Evolutionary conservation across 148 eudicot species (phyloP), one percentile per base, ranked within the genome.

Genomic region (Chenopodium quinoa): DNA sequence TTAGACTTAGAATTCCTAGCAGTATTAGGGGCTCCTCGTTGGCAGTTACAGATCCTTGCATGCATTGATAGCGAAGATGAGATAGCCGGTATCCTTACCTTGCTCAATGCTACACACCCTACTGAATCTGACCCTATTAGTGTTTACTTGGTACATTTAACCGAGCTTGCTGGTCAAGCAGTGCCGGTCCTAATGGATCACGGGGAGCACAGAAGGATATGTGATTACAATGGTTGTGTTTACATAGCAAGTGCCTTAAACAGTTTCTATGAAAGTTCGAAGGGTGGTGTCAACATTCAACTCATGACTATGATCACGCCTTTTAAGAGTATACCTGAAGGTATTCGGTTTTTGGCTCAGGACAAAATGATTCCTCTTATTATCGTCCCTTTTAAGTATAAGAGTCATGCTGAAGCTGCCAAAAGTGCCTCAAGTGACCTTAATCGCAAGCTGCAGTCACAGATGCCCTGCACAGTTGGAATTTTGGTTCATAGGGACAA

Each of bases 271-370:
- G 65, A 68, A 0, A 50, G 23, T 22, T 60, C 66, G 1, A 16
- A 78, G 14, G 82, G 74, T 7, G 14, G 77, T 1, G 62, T 83
- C 6, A 16, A 47, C 1, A 23, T 83, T 16, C 88, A 86, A 37
- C 71, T 81, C 7, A 63, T 84, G 54, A 78, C 89, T 25, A 73
- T 84, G 86, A 75, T 81, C 2, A 76, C 89, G 11, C 89, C 86
- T 5, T 79, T 75, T 32, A 71, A 62, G 46, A 70, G 63, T 44
- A 81, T 81, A 34, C 69, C 70, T 63, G 84, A 86, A 29, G 77
- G 73, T 4, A 75, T 86, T 9, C 68, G 80, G 25, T 73, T 69
- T 6, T 16, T 86, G 0, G 80, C 83, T 16, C 60, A 63, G 5
- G 81, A 86, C 0, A 86, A 75, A 44, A 20, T 50, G 56, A 75